phyloP scores from a whole-genome alignment of 176 grass and related monocot genomes.

The Avena sativa region DNA sequence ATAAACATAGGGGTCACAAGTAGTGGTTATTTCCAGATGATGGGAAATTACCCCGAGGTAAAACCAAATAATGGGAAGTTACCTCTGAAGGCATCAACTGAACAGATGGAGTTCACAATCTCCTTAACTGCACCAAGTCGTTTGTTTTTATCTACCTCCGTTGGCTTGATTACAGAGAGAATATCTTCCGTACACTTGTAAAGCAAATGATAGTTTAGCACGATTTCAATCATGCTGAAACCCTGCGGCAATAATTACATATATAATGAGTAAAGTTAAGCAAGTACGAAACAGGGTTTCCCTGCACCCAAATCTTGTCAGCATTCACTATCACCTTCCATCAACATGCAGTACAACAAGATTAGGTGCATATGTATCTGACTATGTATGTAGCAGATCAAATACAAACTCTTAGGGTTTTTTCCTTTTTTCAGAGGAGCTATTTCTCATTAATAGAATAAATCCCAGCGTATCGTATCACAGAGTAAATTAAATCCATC shows the following conservation, averaged over 20 bases:
- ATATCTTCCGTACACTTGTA: conserved; percentile 54
- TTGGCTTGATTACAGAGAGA: conserved; percentile 70
- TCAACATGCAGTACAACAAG: not conserved
- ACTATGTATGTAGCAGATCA: not conserved
- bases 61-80: not conserved
- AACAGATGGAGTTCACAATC: conserved; percentile 52
- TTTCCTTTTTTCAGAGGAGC: too few relatives aligned
- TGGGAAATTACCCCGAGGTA: not conserved
- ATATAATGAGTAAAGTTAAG: not conserved
- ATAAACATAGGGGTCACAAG: not conserved
- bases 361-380: not conserved
- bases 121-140: conserved; percentile 59
- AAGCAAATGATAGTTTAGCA: conserved; percentile 17
- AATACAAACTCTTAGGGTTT: not conserved
- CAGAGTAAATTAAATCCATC: not conserved
- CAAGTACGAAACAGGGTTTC: not conserved
- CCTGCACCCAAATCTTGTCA: too few relatives aligned
- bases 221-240: conserved; percentile 38
- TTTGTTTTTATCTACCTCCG: conserved; percentile 50
- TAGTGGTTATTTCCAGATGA: not conserved
- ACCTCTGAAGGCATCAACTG: conserved; percentile 54
- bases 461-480: too few relatives aligned
- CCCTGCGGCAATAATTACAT: conserved; percentile 1
- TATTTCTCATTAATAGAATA: too few relatives aligned
- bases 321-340: not conserved